Percentiles rank a stretch among this genome's conserved stretches.
These are phyloP conservation scores for Trypanosoma mega DNA, from an alignment of 208 protist species.

Conservation along the genomic window DNA sequence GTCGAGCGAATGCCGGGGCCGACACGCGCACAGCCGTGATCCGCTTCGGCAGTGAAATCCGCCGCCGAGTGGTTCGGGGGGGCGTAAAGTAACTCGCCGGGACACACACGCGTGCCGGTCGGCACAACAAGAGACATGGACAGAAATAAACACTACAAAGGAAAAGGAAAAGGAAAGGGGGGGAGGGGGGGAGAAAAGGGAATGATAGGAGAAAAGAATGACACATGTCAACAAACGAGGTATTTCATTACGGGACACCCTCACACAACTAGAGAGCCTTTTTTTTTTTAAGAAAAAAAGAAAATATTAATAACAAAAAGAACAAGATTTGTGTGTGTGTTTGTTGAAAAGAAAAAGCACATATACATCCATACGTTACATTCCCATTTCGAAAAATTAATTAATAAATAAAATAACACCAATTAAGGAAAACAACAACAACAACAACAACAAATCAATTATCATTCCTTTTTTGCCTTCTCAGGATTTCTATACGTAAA, in stretches of 20 bases:
- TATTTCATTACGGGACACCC: too few species aligned
- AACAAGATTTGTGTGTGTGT: conserved; percentile 5
- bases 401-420: background rate
- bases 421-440: background rate
- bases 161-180: too few species aligned
- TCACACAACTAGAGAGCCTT: too few species aligned
- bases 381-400: background rate
- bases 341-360: background rate
- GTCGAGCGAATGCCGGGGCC: conserved; percentile 45
- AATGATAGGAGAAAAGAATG: too few species aligned
- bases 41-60: conserved; percentile 2
- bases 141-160: too few species aligned
- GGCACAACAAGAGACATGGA: conserved; percentile 23
- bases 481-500: too few species aligned
- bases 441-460: too few species aligned
- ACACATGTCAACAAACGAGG: too few species aligned
- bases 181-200: too few species aligned
- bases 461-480: too few species aligned
- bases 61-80: background rate
- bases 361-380: background rate
- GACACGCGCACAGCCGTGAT: too few species aligned
- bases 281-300: too few species aligned
- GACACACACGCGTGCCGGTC: conserved; percentile 33
- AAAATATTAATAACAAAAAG: conserved; percentile 4
- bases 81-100: conserved; percentile 55